Percentiles rank a stretch among this genome's conserved stretches.
phyloP scores from a whole-genome alignment of 176 grass and related monocot species.

The maize (Zea mays) region Zm-B73-REFERENCE-NAM-5.0 NC_050098.1:223466001-223466500 shows the following conservation, averaged over 20 bases:
- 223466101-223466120: not conserved
- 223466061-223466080: too few relatives aligned
- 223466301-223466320: not conserved
- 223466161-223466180: not conserved
- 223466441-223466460: constrained; percentile 90
- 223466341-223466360: constrained; percentile 16
- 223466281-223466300: constrained; percentile 11
- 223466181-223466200: not conserved
- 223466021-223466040: too few relatives aligned
- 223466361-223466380: constrained; percentile 18
- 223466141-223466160: constrained; percentile 6
- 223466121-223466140: not conserved
- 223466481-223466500: constrained; percentile 91
- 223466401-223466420: constrained; percentile 91
- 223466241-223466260: not conserved
- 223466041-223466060: too few relatives aligned
- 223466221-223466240: not conserved
- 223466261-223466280: not conserved
- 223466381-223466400: not conserved
- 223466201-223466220: not conserved
- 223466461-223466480: constrained; percentile 70
- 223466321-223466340: constrained; percentile 14
- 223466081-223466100: not conserved
- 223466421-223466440: constrained; percentile 71
- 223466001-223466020: too few relatives aligned